phyloP scores from a whole-genome alignment of 129 eudicot species.

The sunflower (Helianthus annuus) region HanXRQr2.0-SUNRISE NC_035442.2:132308001-132308500 shows the following conservation, averaged over 20 bases:
- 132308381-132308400: too few relatives aligned
- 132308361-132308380: too few relatives aligned
- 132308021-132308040: conserved; percentile 7
- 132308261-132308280: conserved; percentile 62
- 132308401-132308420: too few relatives aligned
- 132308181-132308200: conserved; percentile 51
- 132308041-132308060: background rate
- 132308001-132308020: conserved; percentile 2
- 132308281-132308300: conserved; percentile 65
- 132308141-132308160: conserved; percentile 8
- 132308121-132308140: background rate
- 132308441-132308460: too few relatives aligned
- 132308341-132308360: background rate
- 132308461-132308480: too few relatives aligned
- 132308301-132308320: conserved; percentile 62
- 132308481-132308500: too few relatives aligned
- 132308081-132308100: background rate
- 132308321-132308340: conserved; percentile 58
- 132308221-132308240: conserved; percentile 36
- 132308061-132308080: background rate
- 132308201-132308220: conserved; percentile 21
- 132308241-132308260: conserved; percentile 52
- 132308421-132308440: too few relatives aligned
- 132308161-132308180: conserved; percentile 16
- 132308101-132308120: background rate